Base-by-base conservation (phyloP, 2,329 filamentous ascomycete species). In the Epichloe typhina region DNA sequence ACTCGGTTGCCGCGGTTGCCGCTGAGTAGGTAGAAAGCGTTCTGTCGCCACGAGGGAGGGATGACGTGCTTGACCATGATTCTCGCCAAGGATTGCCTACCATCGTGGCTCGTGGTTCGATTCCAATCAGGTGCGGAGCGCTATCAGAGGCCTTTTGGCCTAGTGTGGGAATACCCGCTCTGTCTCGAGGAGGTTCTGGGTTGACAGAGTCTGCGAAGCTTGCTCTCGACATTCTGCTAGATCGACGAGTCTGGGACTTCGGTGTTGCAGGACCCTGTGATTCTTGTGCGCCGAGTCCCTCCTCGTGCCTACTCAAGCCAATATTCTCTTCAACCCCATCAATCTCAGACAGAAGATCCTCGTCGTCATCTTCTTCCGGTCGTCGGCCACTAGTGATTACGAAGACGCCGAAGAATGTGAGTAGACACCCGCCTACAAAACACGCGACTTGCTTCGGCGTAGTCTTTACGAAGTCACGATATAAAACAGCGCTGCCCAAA, bases 351-450 rank as follows among this genome's bases (percentile, higher is more conserved):
- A 79, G 58, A 7, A 62, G 55, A n/a, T 79, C 75, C 17, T 69
- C 62, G 17, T 83, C 75, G 3, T 80, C 75, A 3, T 80, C 75
- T n/a, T 77, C 76, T 11, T 73, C 23, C 7, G 23, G 70, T 47
- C 77, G 72, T 57, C 90, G 77, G 50, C 88, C 89, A 60, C 86
- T 95, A 1, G 93, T 97, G 62, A 98, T 96, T 57, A 96, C 78
- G 68, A 93, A 97, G n/a, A 98, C 93, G 9, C 93, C 93, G 53
- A 91, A 82, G 66, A 98, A 98, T 1, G 93, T 98, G 56, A 98
- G 69, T 4, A 88, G 74, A 67, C 93, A 98, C 38, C 93, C 93
- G 21, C 87, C 88, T 12, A 95, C 71, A 62, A 98, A 98, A 60
- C 95, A 95, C 51, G 73, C 71, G 2, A 87, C 86, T 60, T 88